Evolutionary conservation across 2,329 filamentous ascomycete species (phyloP).

Genomic region (Colletotrichum navitas): DNA sequence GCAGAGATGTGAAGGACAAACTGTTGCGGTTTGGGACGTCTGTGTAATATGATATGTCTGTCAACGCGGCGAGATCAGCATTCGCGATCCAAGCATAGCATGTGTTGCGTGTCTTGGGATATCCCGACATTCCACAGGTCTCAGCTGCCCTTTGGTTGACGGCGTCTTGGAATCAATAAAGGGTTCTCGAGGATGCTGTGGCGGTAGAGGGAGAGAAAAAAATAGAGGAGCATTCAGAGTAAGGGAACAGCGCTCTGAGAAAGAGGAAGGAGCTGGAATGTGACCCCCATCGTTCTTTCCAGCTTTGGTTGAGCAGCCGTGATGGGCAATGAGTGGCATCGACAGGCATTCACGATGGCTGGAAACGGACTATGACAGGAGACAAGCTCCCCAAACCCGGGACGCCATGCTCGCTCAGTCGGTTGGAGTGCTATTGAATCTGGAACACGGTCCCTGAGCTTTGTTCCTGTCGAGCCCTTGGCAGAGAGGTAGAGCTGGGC

Average conservation of each 20-base stretch:
- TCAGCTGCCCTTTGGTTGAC: slow-evolving; percentile 31
- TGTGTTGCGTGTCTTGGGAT: slow-evolving; percentile 22
- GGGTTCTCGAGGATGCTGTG: not conserved
- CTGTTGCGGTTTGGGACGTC: slow-evolving; percentile 2
- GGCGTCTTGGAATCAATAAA: not conserved
- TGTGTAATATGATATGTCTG: slow-evolving; percentile 22
- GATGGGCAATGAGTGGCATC: not conserved
- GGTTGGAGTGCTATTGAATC: slow-evolving; percentile 8
- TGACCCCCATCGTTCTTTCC: not conserved
- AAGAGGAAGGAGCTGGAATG: not conserved
- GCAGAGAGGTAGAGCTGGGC: slow-evolving; percentile 3
- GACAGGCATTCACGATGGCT: not conserved
- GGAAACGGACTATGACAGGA: slow-evolving; percentile 8
- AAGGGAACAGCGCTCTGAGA: not conserved
- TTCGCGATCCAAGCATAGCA: slow-evolving; percentile 29
- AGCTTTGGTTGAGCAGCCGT: not conserved
- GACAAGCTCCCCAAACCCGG: not conserved
- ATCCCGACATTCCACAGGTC: slow-evolving; percentile 29
- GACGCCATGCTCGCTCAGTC: slow-evolving; percentile 1
- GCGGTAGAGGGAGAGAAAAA: not conserved
- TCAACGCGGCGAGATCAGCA: slow-evolving; percentile 11
- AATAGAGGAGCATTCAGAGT: not conserved
- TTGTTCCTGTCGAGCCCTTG: not conserved
- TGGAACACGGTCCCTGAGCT: slow-evolving; percentile 4
- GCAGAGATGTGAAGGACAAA: not conserved